Evolutionary conservation across 2,329 filamentous ascomycete genomes (phyloP).

Genomic region (Aspergillus caelatus): DNA sequence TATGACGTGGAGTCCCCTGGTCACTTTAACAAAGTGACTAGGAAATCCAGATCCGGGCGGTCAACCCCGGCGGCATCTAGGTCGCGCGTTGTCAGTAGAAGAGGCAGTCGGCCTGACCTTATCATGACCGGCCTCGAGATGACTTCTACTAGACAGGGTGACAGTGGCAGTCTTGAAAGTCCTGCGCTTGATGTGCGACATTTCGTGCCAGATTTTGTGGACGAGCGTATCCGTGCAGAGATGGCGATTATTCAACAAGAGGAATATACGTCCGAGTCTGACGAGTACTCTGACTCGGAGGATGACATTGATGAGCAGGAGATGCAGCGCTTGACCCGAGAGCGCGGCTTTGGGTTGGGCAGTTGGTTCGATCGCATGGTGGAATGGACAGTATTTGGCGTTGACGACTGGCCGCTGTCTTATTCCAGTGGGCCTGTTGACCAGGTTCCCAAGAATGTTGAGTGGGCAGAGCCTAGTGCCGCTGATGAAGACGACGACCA

Average conservation of each 20-base stretch:
- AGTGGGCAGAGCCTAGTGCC: background rate
- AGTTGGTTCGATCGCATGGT: conserved; percentile 61
- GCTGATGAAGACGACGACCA: conserved; percentile 8
- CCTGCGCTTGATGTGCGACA: conserved; percentile 17
- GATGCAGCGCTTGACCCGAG: conserved; percentile 53
- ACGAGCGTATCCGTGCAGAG: conserved; percentile 45
- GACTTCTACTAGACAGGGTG: conserved; percentile 1
- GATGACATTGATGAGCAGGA: conserved; percentile 55
- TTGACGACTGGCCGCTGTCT: conserved; percentile 47
- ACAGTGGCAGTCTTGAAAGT: background rate
- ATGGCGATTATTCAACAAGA: conserved; percentile 36
- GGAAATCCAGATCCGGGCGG: conserved; percentile 36
- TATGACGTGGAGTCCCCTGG: conserved; percentile 31
- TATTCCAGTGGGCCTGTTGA: conserved; percentile 6
- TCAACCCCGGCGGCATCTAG: conserved; percentile 39
- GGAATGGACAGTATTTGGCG: conserved; percentile 59
- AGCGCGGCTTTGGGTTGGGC: conserved; percentile 59
- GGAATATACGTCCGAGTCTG: conserved; percentile 20
- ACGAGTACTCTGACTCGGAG: conserved; percentile 20
- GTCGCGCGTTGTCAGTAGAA: conserved; percentile 36
- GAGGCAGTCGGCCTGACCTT: conserved; percentile 29
- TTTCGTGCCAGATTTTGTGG: conserved; percentile 54
- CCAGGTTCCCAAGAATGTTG: conserved; percentile 2
- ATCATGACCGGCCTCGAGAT: conserved; percentile 22
- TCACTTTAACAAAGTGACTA: conserved; percentile 29